These are phyloP conservation scores for Jatropha podagrica DNA, from an alignment of 441 rosid species.

Conservation along the genomic window DNA sequence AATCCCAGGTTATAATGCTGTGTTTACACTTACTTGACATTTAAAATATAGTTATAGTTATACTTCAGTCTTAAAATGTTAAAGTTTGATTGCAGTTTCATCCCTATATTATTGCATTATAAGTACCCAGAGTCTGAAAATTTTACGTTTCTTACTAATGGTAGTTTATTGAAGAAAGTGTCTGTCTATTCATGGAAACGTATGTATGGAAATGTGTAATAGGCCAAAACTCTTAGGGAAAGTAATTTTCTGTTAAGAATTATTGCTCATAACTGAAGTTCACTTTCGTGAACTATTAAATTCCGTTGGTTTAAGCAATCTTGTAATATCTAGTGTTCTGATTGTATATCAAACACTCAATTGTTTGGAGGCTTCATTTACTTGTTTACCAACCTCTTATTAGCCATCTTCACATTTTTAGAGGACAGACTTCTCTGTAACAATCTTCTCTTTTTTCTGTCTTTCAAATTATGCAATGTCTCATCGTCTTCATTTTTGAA, in stretches of 20 bases:
- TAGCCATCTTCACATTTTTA: background rate
- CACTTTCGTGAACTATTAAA: background rate
- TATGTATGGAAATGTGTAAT: too few relatives aligned
- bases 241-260: background rate
- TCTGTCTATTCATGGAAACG: too few relatives aligned
- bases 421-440: background rate
- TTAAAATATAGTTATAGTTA: background rate
- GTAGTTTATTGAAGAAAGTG: background rate
- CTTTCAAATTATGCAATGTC: background rate
- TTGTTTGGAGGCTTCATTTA: background rate
- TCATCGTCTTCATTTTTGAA: slow-evolving; percentile 8
- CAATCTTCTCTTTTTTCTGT: background rate
- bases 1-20: background rate
- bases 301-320: background rate
- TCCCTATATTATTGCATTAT: background rate
- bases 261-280: background rate
- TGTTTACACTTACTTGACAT: background rate
- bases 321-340: background rate
- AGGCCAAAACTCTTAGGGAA: background rate
- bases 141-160: background rate
- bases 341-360: background rate
- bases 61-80: background rate
- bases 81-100: background rate
- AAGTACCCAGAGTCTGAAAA: background rate
- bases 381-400: background rate